A percentile compares a stretch with the other conserved stretches of the same genome.
Evolutionary conservation across 305 asterid species (phyloP).

Genomic region (Euphrasia arctica): DNA sequence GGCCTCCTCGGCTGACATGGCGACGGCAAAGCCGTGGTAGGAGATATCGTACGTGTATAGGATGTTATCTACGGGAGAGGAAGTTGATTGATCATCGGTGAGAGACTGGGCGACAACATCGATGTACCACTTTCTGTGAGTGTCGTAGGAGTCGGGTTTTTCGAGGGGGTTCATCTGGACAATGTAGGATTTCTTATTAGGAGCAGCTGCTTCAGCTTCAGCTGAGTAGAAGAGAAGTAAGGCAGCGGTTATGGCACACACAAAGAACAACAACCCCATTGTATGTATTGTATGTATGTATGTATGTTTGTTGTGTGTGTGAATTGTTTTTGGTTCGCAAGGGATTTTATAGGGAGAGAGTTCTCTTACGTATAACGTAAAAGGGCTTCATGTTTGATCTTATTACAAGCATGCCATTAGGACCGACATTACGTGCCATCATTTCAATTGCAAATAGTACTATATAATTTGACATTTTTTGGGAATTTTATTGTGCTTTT

Average conservation of each 20-base stretch:
- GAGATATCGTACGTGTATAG: conserved; percentile 50
- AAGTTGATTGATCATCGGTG: conserved; percentile 33
- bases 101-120: conserved; percentile 56
- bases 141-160: conserved; percentile 49
- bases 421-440: too few relatives aligned
- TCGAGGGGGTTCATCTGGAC: conserved; percentile 60
- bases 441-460: too few relatives aligned
- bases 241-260: conserved; percentile 41
- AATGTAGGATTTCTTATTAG: conserved; percentile 51
- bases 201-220: conserved; percentile 30
- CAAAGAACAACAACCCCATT: conserved; percentile 59
- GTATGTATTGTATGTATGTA: conserved; percentile 4
- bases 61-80: conserved; percentile 25
- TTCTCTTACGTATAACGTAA: too few relatives aligned
- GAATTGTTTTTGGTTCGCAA: too few relatives aligned
- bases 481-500: too few relatives aligned
- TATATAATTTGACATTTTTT: too few relatives aligned
- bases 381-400: too few relatives aligned
- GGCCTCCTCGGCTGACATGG: conserved; percentile 39
- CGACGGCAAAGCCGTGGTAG: conserved; percentile 52
- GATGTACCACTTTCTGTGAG: conserved; percentile 65
- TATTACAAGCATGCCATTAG: too few relatives aligned
- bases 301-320: too few relatives aligned
- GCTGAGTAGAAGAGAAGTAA: conserved; percentile 38
- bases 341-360: too few relatives aligned